Percentiles rank a stretch among this genome's conserved stretches.
Evolutionary conservation across 2,329 filamentous ascomycete genomes (phyloP).

Genomic region (Ophiosphaerella korrae): DNA sequence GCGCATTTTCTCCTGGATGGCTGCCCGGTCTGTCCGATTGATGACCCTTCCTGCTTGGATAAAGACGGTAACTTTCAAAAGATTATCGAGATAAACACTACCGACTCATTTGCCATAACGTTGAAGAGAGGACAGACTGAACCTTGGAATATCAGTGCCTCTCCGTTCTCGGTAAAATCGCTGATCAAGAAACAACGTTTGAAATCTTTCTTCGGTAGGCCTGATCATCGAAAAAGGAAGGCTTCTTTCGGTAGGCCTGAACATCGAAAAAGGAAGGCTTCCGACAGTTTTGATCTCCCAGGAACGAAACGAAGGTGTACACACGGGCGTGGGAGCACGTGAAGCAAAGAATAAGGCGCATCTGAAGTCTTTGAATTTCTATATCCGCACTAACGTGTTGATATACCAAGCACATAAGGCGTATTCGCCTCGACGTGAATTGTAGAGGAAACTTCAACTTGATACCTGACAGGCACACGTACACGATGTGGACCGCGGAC

Average conservation of each 20-base stretch:
- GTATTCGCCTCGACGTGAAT: too few species aligned
- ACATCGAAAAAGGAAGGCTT: neutral
- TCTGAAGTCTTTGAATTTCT: too few species aligned
- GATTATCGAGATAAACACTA: neutral
- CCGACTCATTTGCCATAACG: neutral
- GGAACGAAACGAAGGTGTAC: neutral
- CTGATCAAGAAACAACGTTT: neutral
- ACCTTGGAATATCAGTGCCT: slow-evolving; percentile 14
- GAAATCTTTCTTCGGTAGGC: slow-evolving; percentile 8
- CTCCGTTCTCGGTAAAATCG: slow-evolving; percentile 11
- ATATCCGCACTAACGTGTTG: too few species aligned
- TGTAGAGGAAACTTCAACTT: too few species aligned
- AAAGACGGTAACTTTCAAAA: too few species aligned
- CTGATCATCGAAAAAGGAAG: slow-evolving; percentile 15
- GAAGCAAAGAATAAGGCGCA: too few species aligned
- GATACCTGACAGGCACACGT: too few species aligned
- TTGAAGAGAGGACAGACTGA: slow-evolving; percentile 4
- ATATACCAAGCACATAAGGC: too few species aligned
- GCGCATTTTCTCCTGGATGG: neutral
- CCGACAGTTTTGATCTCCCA: neutral
- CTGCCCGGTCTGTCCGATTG: neutral
- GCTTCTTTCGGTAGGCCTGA: neutral
- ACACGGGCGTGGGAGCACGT: too few species aligned
- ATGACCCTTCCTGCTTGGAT: too few species aligned
- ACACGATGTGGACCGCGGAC: too few species aligned